phyloP scores from a whole-genome alignment of 805 yeast genomes.

The Yamadazyma nakazawae region DNA sequence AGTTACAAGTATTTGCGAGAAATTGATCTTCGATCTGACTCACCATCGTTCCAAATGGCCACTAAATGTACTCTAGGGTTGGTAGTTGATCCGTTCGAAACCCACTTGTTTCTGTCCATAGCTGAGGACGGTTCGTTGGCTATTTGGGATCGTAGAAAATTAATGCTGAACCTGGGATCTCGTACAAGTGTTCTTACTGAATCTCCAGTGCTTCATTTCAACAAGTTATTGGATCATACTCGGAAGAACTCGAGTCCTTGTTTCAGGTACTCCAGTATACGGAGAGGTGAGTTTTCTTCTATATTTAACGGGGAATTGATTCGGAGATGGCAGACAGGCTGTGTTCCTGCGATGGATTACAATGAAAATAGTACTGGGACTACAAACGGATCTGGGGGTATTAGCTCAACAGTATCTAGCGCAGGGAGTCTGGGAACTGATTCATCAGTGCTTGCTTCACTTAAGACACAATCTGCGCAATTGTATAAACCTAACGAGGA shows the following conservation, averaged over 20 bases:
- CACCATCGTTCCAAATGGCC: slow-evolving; percentile 69
- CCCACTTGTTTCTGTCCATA: slow-evolving; percentile 65
- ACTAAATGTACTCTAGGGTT: slow-evolving; percentile 71
- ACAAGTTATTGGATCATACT: slow-evolving; percentile 58
- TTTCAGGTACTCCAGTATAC: slow-evolving; percentile 61
- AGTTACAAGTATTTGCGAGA: slow-evolving; percentile 75
- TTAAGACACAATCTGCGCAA: slow-evolving; percentile 36
- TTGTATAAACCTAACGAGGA: slow-evolving; percentile 45
- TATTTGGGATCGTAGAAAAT: slow-evolving; percentile 74
- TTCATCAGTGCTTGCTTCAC: slow-evolving; percentile 11
- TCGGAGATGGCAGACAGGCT: slow-evolving; percentile 77
- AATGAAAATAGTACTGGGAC: background rate
- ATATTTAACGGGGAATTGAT: slow-evolving; percentile 74
- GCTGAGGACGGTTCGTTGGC: slow-evolving; percentile 84
- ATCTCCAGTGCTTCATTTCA: slow-evolving; percentile 57
- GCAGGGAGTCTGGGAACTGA: background rate
- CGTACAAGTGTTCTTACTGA: slow-evolving; percentile 25
- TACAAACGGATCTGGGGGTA: background rate
- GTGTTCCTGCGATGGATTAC: slow-evolving; percentile 38
- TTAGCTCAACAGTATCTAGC: background rate
- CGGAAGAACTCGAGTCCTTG: slow-evolving; percentile 62
- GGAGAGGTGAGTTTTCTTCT: slow-evolving; percentile 73
- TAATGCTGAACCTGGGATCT: slow-evolving; percentile 33
- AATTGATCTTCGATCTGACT: slow-evolving; percentile 64
- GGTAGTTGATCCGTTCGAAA: slow-evolving; percentile 64